Evolutionary conservation across 495 filamentous ascomycete species (phyloP).

Genomic region (Podospora pseudoanserina): DNA sequence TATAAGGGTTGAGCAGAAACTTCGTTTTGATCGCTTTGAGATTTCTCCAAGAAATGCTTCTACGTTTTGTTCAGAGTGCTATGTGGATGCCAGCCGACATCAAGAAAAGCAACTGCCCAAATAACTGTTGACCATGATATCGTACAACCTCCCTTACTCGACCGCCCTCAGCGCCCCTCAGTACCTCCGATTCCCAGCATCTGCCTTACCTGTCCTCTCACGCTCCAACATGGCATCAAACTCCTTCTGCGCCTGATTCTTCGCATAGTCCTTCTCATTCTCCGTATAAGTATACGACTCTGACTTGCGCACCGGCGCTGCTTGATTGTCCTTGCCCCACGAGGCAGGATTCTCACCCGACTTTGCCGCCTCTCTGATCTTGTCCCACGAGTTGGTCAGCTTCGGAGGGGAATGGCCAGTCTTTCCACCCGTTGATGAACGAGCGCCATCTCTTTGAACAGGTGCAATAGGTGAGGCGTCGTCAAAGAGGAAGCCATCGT

Average conservation of each 20-base stretch:
- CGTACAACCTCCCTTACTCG: not conserved
- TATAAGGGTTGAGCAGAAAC: no score
- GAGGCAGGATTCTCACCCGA: slow-evolving; percentile 6
- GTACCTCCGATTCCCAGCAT: slow-evolving; percentile 3
- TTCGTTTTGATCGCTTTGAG: no score
- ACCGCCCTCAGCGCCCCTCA: not conserved
- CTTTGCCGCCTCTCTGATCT: slow-evolving; percentile 30
- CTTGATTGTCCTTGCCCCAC: slow-evolving; percentile 8
- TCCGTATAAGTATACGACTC: slow-evolving; percentile 36
- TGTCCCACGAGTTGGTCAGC: slow-evolving; percentile 32
- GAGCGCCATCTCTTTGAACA: slow-evolving; percentile 14
- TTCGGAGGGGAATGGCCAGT: slow-evolving; percentile 1
- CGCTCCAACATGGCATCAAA: slow-evolving; percentile 44
- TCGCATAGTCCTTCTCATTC: slow-evolving; percentile 35
- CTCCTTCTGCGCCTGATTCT: slow-evolving; percentile 44
- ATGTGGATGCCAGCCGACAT: no score
- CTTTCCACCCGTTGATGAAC: not conserved
- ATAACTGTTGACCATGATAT: not conserved
- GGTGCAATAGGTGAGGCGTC: slow-evolving; percentile 41
- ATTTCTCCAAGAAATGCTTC: no score
- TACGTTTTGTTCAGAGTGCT: no score
- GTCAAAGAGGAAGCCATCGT: slow-evolving; percentile 36
- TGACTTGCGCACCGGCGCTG: slow-evolving; percentile 14
- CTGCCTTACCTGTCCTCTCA: slow-evolving; percentile 34
- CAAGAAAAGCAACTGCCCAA: no score